Evolutionary conservation across 1,284 basidiomycete genomes (phyloP).

Genomic region (Cutaneotrichosporon curvatum): DNA sequence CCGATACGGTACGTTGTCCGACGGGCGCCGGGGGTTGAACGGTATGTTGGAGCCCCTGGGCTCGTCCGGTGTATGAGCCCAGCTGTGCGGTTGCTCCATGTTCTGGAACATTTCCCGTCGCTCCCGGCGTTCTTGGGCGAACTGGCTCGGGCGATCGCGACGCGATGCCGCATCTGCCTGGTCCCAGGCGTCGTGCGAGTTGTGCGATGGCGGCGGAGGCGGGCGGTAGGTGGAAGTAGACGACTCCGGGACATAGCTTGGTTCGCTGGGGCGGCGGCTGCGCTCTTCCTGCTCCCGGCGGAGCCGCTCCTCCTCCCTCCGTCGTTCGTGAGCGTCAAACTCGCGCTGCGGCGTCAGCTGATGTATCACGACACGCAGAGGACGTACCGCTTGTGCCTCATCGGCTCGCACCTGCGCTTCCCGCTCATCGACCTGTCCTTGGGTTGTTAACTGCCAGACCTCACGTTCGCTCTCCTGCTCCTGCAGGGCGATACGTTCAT

Average conservation of each 20-base stretch:
- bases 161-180: background rate
- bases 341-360: conserved; percentile 1
- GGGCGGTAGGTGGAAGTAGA: too few relatives aligned
- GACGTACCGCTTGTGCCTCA: conserved; percentile 6
- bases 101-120: conserved; percentile 9
- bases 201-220: too few relatives aligned
- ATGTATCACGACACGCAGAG: background rate
- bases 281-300: background rate
- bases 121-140: conserved; percentile 27
- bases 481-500: conserved; percentile 35
- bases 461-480: conserved; percentile 43
- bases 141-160: conserved; percentile 4
- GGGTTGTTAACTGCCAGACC: conserved; percentile 19
- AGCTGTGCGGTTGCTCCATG: conserved; percentile 1
- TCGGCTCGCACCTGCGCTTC: conserved; percentile 32
- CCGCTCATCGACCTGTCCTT: conserved; percentile 33
- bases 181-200: background rate
- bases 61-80: background rate
- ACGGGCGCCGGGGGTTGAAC: background rate
- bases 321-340: too few relatives aligned
- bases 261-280: too few relatives aligned
- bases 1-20: background rate
- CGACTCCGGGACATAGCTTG: too few relatives aligned
- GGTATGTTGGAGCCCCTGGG: background rate
- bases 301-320: background rate